A percentile compares a stretch with the other conserved stretches of the same genome.
These are phyloP conservation scores for Aspergillus sp. DNA, from an alignment of 2,329 filamentous ascomycete genomes.

Conservation along the genomic window DNA sequence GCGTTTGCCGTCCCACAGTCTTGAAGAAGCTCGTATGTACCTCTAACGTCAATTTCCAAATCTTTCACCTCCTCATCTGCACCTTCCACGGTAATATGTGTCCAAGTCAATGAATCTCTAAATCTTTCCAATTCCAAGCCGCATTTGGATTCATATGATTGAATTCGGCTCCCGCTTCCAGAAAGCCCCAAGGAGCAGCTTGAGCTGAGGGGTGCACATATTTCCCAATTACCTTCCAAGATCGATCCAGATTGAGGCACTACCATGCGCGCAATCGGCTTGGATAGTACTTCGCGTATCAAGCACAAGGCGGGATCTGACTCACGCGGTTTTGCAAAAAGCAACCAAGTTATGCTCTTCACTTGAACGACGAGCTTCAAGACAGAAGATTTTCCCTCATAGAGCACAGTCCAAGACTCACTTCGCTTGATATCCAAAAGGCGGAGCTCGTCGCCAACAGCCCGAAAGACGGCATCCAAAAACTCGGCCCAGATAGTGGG, in stretches of 20 bases:
- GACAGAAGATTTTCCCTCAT: conserved; percentile 25
- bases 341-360: conserved; percentile 44
- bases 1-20: conserved; percentile 59
- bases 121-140: conserved; percentile 42
- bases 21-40: conserved; percentile 52
- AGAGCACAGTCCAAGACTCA: conserved; percentile 32
- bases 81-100: conserved; percentile 41
- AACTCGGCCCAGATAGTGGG: conserved; percentile 35
- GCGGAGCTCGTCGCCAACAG: conserved; percentile 27
- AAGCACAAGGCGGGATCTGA: conserved; percentile 39
- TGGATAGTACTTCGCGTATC: conserved; percentile 44
- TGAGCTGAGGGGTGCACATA: conserved; percentile 43
- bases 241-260: conserved; percentile 29
- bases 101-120: conserved; percentile 45
- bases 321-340: conserved; percentile 48
- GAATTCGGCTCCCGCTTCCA: conserved; percentile 32
- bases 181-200: conserved; percentile 36
- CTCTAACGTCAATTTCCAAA: conserved; percentile 45
- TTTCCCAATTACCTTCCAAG: conserved; percentile 45
- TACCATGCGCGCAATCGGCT: conserved; percentile 53
- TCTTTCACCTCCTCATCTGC: conserved; percentile 25
- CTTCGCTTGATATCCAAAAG: conserved; percentile 31
- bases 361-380: conserved; percentile 28
- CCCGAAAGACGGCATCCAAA: conserved; percentile 26
- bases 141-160: conserved; percentile 41